Conservation (phyloP, 345 rosid species). For the Eucalyptus sideroxylon region DNA sequence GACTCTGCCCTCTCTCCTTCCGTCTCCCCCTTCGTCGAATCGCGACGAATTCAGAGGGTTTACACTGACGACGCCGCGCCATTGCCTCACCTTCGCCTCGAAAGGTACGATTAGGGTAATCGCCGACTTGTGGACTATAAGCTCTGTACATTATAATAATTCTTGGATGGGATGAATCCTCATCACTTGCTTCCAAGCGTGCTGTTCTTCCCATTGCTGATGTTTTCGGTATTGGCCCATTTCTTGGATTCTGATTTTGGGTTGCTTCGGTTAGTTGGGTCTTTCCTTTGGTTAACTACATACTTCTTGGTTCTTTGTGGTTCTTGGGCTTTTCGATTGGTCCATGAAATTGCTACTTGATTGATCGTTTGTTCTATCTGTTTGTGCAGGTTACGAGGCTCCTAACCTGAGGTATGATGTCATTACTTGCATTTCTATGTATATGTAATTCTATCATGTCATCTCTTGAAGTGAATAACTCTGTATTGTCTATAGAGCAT, state of each 20-base stretch:
- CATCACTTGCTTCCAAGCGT: slow-evolving; percentile 13
- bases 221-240: slow-evolving; percentile 14
- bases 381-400: slow-evolving; percentile 26
- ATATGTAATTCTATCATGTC: neutral
- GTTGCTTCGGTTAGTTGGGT: neutral
- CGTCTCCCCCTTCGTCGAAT: too few species aligned
- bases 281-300: neutral
- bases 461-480: neutral
- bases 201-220: slow-evolving; percentile 60
- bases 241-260: neutral
- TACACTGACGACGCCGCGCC: too few species aligned
- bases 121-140: too few species aligned
- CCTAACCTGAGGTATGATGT: slow-evolving; percentile 23
- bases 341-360: neutral
- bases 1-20: too few species aligned
- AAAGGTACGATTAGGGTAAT: too few species aligned
- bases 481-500: neutral
- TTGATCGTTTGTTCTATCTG: neutral
- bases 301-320: neutral
- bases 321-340: neutral
- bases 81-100: too few species aligned
- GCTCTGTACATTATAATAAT: too few species aligned
- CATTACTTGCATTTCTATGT: neutral
- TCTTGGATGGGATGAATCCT: too few species aligned
- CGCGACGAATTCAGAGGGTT: too few species aligned